phyloP scores from a whole-genome alignment of 169 alveolate genomes.

The Cryptosporidium andersoni region DNA sequence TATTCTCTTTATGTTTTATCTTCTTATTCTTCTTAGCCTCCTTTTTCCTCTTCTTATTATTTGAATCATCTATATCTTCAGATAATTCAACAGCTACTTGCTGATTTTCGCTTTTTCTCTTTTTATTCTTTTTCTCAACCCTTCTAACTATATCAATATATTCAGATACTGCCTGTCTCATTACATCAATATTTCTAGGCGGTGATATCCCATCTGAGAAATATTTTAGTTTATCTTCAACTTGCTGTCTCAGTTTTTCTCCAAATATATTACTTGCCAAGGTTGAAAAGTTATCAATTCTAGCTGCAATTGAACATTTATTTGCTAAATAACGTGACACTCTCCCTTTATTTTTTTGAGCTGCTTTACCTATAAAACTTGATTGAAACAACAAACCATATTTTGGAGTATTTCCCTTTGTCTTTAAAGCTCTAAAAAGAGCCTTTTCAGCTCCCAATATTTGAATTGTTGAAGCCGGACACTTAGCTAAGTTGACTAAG shows the following conservation, averaged over 20 bases:
- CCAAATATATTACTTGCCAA: constrained; percentile 88
- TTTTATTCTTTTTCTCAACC: constrained; percentile 71
- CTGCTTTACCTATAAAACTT: constrained; percentile 95
- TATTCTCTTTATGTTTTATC: too few species aligned
- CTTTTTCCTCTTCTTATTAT: constrained; percentile 15
- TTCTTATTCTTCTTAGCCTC: not conserved
- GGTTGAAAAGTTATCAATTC: constrained; percentile 92
- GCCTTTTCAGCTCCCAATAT: constrained; percentile 98
- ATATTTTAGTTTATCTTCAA: constrained; percentile 93
- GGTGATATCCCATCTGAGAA: constrained; percentile 84
- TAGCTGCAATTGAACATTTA: constrained; percentile 97
- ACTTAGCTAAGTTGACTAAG: constrained; percentile 91
- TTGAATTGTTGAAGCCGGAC: constrained; percentile 96
- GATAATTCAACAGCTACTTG: not conserved
- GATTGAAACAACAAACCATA: constrained; percentile 97
- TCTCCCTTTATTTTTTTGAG: constrained; percentile 93
- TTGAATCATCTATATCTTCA: not conserved
- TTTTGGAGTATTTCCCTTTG: constrained; percentile 98
- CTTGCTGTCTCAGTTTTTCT: constrained; percentile 89
- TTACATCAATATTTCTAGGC: constrained; percentile 85
- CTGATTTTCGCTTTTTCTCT: constrained; percentile 67
- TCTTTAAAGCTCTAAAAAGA: constrained; percentile 95
- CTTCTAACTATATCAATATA: constrained; percentile 57
- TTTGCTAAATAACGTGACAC: constrained; percentile 96
- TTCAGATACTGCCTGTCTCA: constrained; percentile 83